phyloP scores from a whole-genome alignment of 2,329 filamentous ascomycete genomes.

The Parafenestella ontariensis region DNA sequence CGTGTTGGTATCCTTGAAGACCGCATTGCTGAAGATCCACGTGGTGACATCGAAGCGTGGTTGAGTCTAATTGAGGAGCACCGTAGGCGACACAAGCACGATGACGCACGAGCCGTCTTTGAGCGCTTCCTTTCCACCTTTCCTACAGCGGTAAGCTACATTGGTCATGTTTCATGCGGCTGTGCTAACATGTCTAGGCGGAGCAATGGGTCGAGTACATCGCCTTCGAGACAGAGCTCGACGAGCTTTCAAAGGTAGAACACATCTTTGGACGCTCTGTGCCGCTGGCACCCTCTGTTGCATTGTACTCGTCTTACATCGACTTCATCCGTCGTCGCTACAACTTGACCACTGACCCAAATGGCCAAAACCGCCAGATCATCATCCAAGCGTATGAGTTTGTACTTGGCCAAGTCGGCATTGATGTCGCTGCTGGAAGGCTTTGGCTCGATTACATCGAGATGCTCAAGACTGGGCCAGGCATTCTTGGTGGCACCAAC shows the following conservation, averaged over 20 bases:
- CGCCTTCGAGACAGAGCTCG: constrained; percentile 85
- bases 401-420: constrained; percentile 85
- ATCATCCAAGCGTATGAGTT: constrained; percentile 91
- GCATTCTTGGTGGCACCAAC: constrained; percentile 79
- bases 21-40: constrained; percentile 88
- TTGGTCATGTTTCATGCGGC: constrained; percentile 6
- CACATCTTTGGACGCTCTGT: constrained; percentile 83
- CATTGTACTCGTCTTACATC: constrained; percentile 91
- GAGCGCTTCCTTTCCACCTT: constrained; percentile 88
- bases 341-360: constrained; percentile 80
- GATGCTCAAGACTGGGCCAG: constrained; percentile 88
- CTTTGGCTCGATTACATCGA: constrained; percentile 96
- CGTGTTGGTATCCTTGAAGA: constrained; percentile 83
- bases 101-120: constrained; percentile 80
- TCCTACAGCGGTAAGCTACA: constrained; percentile 80
- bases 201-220: constrained; percentile 91
- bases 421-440: constrained; percentile 86
- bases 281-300: constrained; percentile 78
- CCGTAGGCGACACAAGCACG: constrained; percentile 79
- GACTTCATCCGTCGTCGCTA: constrained; percentile 94
- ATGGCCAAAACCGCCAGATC: constrained; percentile 76
- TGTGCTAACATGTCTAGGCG: constrained; percentile 69
- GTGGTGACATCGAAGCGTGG: constrained; percentile 93
- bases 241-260: constrained; percentile 82
- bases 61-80: constrained; percentile 84